phyloP scores from a whole-genome alignment of 495 filamentous ascomycete genomes.

The Chaetomium cochliodes region DNA sequence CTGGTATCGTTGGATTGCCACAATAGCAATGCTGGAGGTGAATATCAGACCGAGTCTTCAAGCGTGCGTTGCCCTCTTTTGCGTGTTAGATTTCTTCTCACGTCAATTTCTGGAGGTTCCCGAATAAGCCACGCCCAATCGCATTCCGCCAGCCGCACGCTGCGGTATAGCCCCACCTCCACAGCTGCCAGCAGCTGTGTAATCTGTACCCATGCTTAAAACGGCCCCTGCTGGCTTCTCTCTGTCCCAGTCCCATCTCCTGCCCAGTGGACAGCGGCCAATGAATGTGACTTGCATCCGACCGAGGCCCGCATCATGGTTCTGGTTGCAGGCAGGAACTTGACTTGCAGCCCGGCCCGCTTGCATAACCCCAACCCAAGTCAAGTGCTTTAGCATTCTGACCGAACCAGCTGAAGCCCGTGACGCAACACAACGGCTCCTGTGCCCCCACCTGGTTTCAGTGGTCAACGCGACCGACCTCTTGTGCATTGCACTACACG shows the following conservation, averaged over 20 bases:
- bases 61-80: slow-evolving; percentile 13
- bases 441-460: background rate
- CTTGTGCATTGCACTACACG: background rate
- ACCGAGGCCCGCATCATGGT: background rate
- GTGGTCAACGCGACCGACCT: background rate
- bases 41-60: slow-evolving; percentile 23
- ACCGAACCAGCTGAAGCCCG: background rate
- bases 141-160: slow-evolving; percentile 15
- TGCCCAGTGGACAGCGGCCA: too few relatives aligned
- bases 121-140: slow-evolving; percentile 39
- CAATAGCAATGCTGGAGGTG: slow-evolving; percentile 10
- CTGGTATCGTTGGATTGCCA: slow-evolving; percentile 14
- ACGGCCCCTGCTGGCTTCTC: too few relatives aligned
- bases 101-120: slow-evolving; percentile 38
- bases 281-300: background rate
- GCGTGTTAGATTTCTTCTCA: slow-evolving; percentile 40
- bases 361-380: slow-evolving; percentile 19
- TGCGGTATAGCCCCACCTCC: slow-evolving; percentile 26
- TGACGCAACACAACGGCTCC: slow-evolving; percentile 1
- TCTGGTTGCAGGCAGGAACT: background rate
- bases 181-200: slow-evolving; percentile 21
- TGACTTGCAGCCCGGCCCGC: too few relatives aligned
- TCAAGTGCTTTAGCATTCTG: background rate
- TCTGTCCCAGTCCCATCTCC: background rate
- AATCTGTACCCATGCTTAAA: background rate